Conservation (phyloP, 768 basidiomycete genomes). For the Gymnopilus dilepis region DNA sequence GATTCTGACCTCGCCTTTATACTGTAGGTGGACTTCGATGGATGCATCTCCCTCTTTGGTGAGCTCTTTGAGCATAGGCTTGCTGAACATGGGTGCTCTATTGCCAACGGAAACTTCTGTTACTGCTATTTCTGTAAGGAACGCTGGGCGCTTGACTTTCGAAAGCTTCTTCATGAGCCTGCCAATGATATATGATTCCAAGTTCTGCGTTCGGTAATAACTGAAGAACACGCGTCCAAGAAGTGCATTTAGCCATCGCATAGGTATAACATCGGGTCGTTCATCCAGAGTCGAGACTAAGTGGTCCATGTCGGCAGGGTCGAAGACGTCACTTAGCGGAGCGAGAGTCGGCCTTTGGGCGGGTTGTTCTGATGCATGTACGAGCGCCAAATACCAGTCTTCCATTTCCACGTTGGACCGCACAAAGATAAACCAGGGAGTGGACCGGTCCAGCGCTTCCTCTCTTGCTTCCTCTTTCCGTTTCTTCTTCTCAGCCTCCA, state of each 20-base stretch:
- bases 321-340: constrained; percentile 71
- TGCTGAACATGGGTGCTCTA: constrained; percentile 85
- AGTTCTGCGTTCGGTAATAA: constrained; percentile 80
- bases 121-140: constrained; percentile 85
- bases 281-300: constrained; percentile 87
- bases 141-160: constrained; percentile 88
- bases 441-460: constrained; percentile 54
- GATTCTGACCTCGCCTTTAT: constrained; percentile 88
- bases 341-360: constrained; percentile 63
- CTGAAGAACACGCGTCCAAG: constrained; percentile 93
- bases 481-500: constrained; percentile 43
- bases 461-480: constrained; percentile 50
- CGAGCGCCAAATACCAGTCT: constrained; percentile 90
- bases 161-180: constrained; percentile 93
- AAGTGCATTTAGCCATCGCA: constrained; percentile 96
- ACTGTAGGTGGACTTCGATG: constrained; percentile 82
- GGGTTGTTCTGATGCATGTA: constrained; percentile 74
- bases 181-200: constrained; percentile 86
- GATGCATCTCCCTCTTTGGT: constrained; percentile 93
- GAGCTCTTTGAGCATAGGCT: constrained; percentile 98
- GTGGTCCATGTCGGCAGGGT: constrained; percentile 77
- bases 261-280: constrained; percentile 94
- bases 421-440: constrained; percentile 94
- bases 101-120: constrained; percentile 90
- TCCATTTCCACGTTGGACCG: constrained; percentile 92